These are phyloP conservation scores for Colletotrichum liriopes DNA, from an alignment of 2,329 filamentous ascomycete genomes.

Conservation along the genomic window DNA sequence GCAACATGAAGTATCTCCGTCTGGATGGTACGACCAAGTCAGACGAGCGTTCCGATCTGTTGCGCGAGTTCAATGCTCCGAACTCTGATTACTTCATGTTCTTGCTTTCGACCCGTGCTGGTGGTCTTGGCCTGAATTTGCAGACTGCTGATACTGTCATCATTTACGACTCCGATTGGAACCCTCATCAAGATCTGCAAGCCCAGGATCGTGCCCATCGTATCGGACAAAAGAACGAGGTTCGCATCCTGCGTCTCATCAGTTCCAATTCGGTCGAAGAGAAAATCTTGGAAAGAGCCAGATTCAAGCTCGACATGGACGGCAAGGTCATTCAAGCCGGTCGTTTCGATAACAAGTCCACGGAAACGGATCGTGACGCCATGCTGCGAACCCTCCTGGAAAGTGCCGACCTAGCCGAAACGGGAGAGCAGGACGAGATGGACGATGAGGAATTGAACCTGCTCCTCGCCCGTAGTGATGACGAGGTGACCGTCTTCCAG, in stretches of 20 bases:
- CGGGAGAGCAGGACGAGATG: constrained; percentile 92
- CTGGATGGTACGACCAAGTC: constrained; percentile 98
- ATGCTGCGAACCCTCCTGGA: constrained; percentile 96
- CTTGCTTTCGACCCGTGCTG: constrained; percentile 96
- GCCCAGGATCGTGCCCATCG: constrained; percentile 99
- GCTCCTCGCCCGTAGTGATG: constrained; percentile 90
- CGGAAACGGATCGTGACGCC: constrained; percentile 96
- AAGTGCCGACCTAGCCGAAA: constrained; percentile 79
- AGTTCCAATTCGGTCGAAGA: constrained; percentile 98
- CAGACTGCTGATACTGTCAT: constrained; percentile 99
- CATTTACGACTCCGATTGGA: constrained; percentile 99
- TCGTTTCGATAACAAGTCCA: constrained; percentile 99
- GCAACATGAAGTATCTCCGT: constrained; percentile 88
- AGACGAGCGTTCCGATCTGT: constrained; percentile 93
- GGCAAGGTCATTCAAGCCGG: constrained; percentile 99
- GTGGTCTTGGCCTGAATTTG: constrained; percentile 96
- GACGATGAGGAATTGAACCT: constrained; percentile 97
- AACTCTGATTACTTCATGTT: constrained; percentile 97
- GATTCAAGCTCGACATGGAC: constrained; percentile 99
- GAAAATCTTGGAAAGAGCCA: constrained; percentile 96
- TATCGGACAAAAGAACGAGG: constrained; percentile 99
- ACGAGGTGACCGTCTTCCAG: constrained; percentile 85
- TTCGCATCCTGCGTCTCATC: constrained; percentile 95
- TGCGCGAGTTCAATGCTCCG: constrained; percentile 91
- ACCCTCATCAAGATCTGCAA: constrained; percentile 98